Base-by-base conservation (phyloP, 1,284 basidiomycete genomes). In the Puccinia hordei region DNA sequence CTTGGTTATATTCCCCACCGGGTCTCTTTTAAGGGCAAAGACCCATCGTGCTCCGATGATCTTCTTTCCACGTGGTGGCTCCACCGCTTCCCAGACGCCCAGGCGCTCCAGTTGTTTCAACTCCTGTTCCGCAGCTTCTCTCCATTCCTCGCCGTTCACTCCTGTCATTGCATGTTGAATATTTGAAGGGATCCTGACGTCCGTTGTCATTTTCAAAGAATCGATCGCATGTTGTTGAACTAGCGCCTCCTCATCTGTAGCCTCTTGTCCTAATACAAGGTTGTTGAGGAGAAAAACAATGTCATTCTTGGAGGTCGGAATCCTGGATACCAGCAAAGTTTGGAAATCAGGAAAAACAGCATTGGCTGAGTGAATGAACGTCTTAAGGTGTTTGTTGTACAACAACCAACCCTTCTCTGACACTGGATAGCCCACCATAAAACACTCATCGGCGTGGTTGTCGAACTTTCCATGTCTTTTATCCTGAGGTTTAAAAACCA, bases 41-140 rank as follows among this genome's bases (percentile, higher is more conserved):
- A 75, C 73, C 73, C 73, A 75, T 4, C 57, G 41, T 10, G 57
- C 57, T 3, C 30, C 30, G 15, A 63, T n/a, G 17, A 63, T 13
- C 22, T 75, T 55, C 41, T 10, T 63, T 19, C 27, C 57, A 24
- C 13, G 9, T n/a, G n/a, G n/a, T n/a, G 30, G 35, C 2, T 46
- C 38, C 5, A 17, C 17, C 4, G 33, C 57, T 4, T 59, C 55
- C 73, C 73, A 75, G 2, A 75, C 73, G 22, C 10, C 35, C n/a
- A 61, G 19, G 27, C 65, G 6, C 22, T 46, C 41, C 15, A 73
- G 27, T 51, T 73, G 71, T 27, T 15, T 12, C 6, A 73, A 4
- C 55, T 73, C 71, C 19, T 5, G 19, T 35, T 53, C 24, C 49
- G 41, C 41, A 44, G 51, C 71, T 6, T 51, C 49, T 30, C 49